Percentiles rank a stretch among this genome's conserved stretches.
phyloP scores from a whole-genome alignment of 1,284 basidiomycete species.

The Xanthoconium separans region DNA sequence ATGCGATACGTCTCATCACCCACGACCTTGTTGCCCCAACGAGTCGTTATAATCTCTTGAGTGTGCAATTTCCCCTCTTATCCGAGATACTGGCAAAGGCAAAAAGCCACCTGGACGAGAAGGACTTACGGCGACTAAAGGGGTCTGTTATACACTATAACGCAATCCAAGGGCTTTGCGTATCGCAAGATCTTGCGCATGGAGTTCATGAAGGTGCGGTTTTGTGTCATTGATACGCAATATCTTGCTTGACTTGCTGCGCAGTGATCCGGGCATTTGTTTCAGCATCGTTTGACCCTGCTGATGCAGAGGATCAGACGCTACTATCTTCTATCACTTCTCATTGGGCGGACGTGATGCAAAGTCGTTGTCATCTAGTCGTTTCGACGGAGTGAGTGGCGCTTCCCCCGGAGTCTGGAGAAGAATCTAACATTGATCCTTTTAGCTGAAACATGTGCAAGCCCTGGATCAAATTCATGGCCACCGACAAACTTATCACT shows the following conservation, averaged over 20 bases:
- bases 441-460: constrained; percentile 35
- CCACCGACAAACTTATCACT: constrained; percentile 35
- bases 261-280: constrained; percentile 35
- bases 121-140: constrained; percentile 40
- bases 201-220: constrained; percentile 36
- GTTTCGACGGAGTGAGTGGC: constrained; percentile 19
- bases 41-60: constrained; percentile 18
- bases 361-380: constrained; percentile 13
- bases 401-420: not conserved
- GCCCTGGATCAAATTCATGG: constrained; percentile 52
- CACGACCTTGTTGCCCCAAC: constrained; percentile 36
- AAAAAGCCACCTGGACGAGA: constrained; percentile 20
- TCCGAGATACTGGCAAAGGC: constrained; percentile 35
- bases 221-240: constrained; percentile 6
- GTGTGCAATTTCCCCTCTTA: constrained; percentile 36
- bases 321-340: constrained; percentile 31
- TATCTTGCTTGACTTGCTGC: constrained; percentile 7
- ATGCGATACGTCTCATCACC: constrained; percentile 38
- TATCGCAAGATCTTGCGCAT: constrained; percentile 23
- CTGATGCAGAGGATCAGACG: constrained; percentile 24
- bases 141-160: constrained; percentile 35
- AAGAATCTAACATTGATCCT: not conserved
- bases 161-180: constrained; percentile 35
- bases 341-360: constrained; percentile 33
- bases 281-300: constrained; percentile 21